Evolutionary conservation across 345 rosid genomes (phyloP).

Genomic region (Triadica sebifera): DNA sequence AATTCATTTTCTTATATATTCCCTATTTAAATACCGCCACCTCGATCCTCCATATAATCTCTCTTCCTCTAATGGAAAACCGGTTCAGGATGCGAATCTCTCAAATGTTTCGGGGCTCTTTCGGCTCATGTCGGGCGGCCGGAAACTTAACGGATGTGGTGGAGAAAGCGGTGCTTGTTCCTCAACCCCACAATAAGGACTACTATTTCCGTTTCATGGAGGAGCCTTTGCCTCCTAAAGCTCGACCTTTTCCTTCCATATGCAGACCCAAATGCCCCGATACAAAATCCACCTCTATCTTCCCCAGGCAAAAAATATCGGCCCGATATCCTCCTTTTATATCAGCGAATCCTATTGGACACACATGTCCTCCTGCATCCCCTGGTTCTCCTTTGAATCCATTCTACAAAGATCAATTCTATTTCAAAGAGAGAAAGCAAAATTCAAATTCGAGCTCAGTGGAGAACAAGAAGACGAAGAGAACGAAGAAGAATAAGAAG

Average conservation of each 20-base stretch:
- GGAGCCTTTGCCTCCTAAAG: constrained; percentile 24
- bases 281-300: constrained; percentile 15
- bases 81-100: constrained; percentile 57
- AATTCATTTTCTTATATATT: too few species aligned
- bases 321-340: too few species aligned
- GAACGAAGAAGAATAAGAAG: constrained; percentile 31
- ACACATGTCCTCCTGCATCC: constrained; percentile 40
- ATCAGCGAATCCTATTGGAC: constrained; percentile 11
- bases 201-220: constrained; percentile 5
- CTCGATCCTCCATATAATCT: background rate
- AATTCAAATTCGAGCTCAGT: constrained; percentile 1
- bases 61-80: constrained; percentile 45
- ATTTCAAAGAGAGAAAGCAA: constrained; percentile 35
- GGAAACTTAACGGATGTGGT: constrained; percentile 56
- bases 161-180: constrained; percentile 39
- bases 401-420: constrained; percentile 15
- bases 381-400: constrained; percentile 39
- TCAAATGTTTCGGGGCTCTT: constrained; percentile 60
- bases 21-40: too few species aligned
- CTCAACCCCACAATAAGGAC: constrained; percentile 5
- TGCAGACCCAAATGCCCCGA: constrained; percentile 39
- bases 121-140: constrained; percentile 51
- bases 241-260: constrained; percentile 40
- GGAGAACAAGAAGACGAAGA: constrained; percentile 19
- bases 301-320: constrained; percentile 32